phyloP scores from a whole-genome alignment of 208 protist species.

The Wallacemonas collosoma region DNA sequence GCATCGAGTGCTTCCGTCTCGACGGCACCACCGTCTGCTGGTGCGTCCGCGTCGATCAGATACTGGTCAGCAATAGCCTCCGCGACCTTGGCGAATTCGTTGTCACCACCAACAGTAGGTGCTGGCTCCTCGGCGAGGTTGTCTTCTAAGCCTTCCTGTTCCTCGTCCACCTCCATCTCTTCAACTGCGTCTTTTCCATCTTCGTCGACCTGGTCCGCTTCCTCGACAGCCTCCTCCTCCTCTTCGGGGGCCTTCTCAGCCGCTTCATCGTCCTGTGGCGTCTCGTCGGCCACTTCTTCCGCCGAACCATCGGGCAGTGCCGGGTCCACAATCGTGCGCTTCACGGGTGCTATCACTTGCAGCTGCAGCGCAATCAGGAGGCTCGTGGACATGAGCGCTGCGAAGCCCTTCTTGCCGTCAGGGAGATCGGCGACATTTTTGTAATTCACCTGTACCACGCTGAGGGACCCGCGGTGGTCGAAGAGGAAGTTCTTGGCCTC shows the following conservation, averaged over 20 bases:
- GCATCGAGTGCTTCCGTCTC: slow-evolving; percentile 14
- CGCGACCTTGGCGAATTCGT: slow-evolving; percentile 12
- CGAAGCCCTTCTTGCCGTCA: slow-evolving; percentile 10
- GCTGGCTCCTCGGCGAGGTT: not conserved
- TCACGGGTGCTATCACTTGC: slow-evolving; percentile 1
- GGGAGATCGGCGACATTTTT: slow-evolving; percentile 23
- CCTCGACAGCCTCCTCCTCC: slow-evolving; percentile 1
- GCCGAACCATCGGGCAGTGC: not conserved
- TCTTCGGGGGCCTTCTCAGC: not conserved
- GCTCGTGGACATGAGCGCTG: slow-evolving; percentile 7
- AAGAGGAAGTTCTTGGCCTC: slow-evolving; percentile 50
- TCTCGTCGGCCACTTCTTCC: not conserved
- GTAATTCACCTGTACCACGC: slow-evolving; percentile 49
- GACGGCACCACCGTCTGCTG: slow-evolving; percentile 18
- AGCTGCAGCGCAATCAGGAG: not conserved
- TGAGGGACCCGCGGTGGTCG: slow-evolving; percentile 35
- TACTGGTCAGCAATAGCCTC: slow-evolving; percentile 29
- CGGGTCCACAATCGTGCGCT: not conserved
- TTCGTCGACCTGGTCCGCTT: not conserved
- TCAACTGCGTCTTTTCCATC: not conserved
- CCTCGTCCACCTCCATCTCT: not conserved
- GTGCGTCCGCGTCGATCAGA: slow-evolving; percentile 27
- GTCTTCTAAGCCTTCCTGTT: not conserved
- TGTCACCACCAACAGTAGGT: not conserved
- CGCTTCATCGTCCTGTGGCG: slow-evolving; percentile 6